A percentile compares a stretch with the other conserved stretches of the same genome.
Conservation (phyloP, 2,329 filamentous ascomycete species). For the Magnaporthiopsis poae region DNA sequence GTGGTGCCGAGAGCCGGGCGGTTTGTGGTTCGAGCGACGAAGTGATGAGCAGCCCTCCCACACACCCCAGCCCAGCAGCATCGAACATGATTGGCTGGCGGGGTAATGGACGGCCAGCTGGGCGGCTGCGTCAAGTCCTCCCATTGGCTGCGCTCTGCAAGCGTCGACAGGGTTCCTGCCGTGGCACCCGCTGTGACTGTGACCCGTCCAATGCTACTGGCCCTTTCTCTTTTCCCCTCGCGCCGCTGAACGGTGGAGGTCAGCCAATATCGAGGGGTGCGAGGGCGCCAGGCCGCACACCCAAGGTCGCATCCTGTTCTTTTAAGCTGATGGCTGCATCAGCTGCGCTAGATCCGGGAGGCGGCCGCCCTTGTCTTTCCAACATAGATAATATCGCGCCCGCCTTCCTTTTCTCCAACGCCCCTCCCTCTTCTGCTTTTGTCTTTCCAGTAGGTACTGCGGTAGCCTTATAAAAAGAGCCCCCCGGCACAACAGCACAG, state of each 20-base stretch:
- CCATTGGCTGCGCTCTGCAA: conserved; percentile 9
- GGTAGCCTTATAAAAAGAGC: no score
- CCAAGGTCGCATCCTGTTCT: conserved; percentile 2
- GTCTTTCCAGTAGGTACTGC: no score
- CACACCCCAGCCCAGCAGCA: no score
- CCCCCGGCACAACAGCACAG: background rate
- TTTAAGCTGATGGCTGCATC: no score
- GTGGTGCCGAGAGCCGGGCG: background rate
- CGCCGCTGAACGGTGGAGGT: conserved; percentile 9
- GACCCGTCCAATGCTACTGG: conserved; percentile 10
- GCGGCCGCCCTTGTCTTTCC: background rate
- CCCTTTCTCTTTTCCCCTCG: conserved; percentile 8
- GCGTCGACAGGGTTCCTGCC: conserved; percentile 8
- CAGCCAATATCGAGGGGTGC: conserved; percentile 12
- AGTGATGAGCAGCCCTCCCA: background rate
- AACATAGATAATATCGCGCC: background rate
- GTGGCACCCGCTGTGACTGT: conserved; percentile 9
- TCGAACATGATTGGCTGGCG: background rate
- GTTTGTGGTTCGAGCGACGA: background rate
- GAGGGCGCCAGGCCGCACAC: conserved; percentile 7
- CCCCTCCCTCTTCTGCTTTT: background rate
- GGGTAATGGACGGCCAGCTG: background rate
- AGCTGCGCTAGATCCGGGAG: no score
- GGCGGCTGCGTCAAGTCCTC: background rate
- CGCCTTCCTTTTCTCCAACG: background rate